Base-by-base conservation (phyloP, 2,329 filamentous ascomycete genomes). In the Microdochium nivale region DNA sequence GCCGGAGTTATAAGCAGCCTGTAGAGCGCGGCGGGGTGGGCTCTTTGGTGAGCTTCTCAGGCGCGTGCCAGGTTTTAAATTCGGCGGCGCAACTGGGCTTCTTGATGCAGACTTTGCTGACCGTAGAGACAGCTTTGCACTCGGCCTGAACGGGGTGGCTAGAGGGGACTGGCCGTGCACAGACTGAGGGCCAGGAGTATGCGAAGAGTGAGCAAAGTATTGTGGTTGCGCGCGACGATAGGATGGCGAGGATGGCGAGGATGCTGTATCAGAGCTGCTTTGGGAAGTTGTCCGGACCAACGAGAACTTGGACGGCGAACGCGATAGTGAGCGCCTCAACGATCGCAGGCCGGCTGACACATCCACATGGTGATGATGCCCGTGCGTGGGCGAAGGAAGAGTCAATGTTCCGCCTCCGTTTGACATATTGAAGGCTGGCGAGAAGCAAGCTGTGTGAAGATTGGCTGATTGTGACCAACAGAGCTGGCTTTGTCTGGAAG, bases 261-360 rank as follows among this genome's bases (percentile, higher is more conserved):
- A 81, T 24, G 60, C 56, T n/a, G 57, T 44, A 23, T 77, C 70
- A 14, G 75, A 73, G 52, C 66, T 70, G 55, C 62, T 62, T 49
- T 76, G 71, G 1, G 77, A 78, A 46, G 67, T 67, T 47, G 72
- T 67, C 56, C 76, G 74, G 49, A 69, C 66, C 33, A 95, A 73
- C 52, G 81, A 78, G 66, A 94, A 92, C 67, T 94, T 95, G 30
- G 92, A 96, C 11, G 92, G 92, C n/a, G 92, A 96, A 61, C 90
- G 82, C 52, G 91, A 96, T 56, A 96, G 77, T 25, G 92, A 96
- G 60, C 90, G 87, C 58, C 91, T 81, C 53, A 96, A 76, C 62
- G 90, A 88, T 64, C 89, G 82, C 56, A 96, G 87, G 53, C 88
- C 86, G 49, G 88, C 86, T 51, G 65, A 65, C 57, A 89, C 83